Percentiles rank a stretch among this genome's conserved stretches.
Evolutionary conservation across 2,329 filamentous ascomycete species (phyloP).

Genomic region (Nannizzia gypsea): DNA sequence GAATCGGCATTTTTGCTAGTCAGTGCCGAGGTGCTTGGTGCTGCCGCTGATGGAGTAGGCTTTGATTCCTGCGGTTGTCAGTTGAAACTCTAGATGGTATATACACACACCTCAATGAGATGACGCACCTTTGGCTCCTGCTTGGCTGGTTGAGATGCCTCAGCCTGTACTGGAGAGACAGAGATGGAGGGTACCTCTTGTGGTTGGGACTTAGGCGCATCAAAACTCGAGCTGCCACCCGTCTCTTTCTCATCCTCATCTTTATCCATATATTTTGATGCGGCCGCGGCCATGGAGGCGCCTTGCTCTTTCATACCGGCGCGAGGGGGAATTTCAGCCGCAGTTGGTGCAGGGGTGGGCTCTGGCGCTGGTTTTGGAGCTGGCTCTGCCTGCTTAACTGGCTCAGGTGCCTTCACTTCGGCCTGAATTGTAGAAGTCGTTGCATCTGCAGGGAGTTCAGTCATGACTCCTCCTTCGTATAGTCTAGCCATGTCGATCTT

Average conservation of each 20-base stretch:
- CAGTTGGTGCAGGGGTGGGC: slow-evolving; percentile 29
- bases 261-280: slow-evolving; percentile 73
- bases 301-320: slow-evolving; percentile 66
- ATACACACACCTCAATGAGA: background rate
- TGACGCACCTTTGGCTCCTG: background rate
- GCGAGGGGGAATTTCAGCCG: slow-evolving; percentile 11
- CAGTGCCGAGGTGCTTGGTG: background rate
- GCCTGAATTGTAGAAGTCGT: slow-evolving; percentile 32
- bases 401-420: slow-evolving; percentile 25
- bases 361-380: slow-evolving; percentile 18
- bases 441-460: slow-evolving; percentile 57
- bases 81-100: background rate
- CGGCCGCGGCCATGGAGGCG: slow-evolving; percentile 71
- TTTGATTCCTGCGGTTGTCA: background rate
- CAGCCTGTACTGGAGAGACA: slow-evolving; percentile 18
- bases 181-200: slow-evolving; percentile 43
- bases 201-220: slow-evolving; percentile 71
- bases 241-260: slow-evolving; percentile 42
- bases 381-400: slow-evolving; percentile 30
- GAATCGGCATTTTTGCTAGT: background rate
- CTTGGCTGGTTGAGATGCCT: slow-evolving; percentile 5
- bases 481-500: slow-evolving; percentile 91
- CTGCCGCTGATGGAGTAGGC: background rate
- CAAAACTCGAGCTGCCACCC: slow-evolving; percentile 68
- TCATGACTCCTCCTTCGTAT: slow-evolving; percentile 70